Evolutionary conservation across 805 yeast genomes (phyloP).

Genomic region (Vanderwaltozyma tropicalis): DNA sequence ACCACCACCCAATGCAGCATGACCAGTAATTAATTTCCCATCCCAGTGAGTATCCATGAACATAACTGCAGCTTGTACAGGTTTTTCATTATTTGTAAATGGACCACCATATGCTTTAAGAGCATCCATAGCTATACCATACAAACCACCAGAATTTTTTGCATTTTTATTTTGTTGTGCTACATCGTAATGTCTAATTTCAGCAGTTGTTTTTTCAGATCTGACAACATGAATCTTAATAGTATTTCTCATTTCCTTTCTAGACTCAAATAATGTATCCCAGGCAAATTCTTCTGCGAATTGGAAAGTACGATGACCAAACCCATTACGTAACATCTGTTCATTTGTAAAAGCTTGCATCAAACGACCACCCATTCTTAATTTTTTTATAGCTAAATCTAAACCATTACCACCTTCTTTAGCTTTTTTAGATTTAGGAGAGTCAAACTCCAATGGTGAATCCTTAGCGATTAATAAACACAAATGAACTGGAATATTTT

Average conservation of each 20-base stretch:
- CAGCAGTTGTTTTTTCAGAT: conserved; percentile 53
- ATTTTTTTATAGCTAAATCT: conserved; percentile 58
- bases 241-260: conserved; percentile 36
- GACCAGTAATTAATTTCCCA: conserved; percentile 50
- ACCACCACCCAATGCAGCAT: conserved; percentile 94
- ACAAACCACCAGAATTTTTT: conserved; percentile 62
- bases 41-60: conserved; percentile 85
- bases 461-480: conserved; percentile 71
- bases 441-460: conserved; percentile 59
- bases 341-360: conserved; percentile 90
- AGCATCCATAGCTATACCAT: conserved; percentile 71
- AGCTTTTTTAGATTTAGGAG: conserved; percentile 40
- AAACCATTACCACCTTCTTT: conserved; percentile 52
- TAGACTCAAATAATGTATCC: conserved; percentile 38
- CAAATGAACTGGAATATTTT: conserved; percentile 71
- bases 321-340: conserved; percentile 70
- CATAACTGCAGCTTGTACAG: conserved; percentile 75
- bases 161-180: conserved; percentile 85
- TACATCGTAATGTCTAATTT: conserved; percentile 63
- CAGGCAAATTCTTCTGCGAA: conserved; percentile 55
- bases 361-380: conserved; percentile 73
- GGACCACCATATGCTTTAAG: conserved; percentile 48
- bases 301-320: conserved; percentile 69
- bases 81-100: conserved; percentile 35
- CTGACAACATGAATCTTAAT: conserved; percentile 71